These are phyloP conservation scores for Apophysomyces ossiformis DNA, from an alignment of 371 early-diverging fungal species.

Conservation along the genomic window DNA sequence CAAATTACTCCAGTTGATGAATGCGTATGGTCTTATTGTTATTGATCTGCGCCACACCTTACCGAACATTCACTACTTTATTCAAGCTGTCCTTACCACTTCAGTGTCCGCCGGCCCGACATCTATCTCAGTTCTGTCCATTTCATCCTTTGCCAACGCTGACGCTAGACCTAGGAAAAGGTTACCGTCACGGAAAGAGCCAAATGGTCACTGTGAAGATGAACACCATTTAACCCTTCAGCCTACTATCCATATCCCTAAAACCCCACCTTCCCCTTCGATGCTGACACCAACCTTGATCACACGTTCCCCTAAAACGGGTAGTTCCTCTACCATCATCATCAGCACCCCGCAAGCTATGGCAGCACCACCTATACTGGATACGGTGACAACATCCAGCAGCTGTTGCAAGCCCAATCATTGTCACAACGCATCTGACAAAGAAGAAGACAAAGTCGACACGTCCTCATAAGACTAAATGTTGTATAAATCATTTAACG, in stretches of 20 bases:
- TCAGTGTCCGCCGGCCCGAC: constrained; percentile 50
- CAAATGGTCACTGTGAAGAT: constrained; percentile 5
- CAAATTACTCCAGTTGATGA: constrained; percentile 61
- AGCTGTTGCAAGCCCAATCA: constrained; percentile 20
- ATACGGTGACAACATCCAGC: constrained; percentile 43
- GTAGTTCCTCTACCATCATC: constrained; percentile 28
- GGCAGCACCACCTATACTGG: constrained; percentile 42
- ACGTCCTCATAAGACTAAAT: neutral
- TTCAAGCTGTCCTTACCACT: constrained; percentile 64
- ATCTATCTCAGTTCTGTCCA: constrained; percentile 52
- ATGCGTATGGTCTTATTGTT: constrained; percentile 71
- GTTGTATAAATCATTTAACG: neutral
- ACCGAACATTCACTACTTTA: constrained; percentile 74
- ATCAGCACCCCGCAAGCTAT: constrained; percentile 36
- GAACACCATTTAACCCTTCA: constrained; percentile 27
- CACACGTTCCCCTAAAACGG: constrained; percentile 23
- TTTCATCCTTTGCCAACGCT: constrained; percentile 45
- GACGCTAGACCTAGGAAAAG: constrained; percentile 12
- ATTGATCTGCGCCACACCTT: constrained; percentile 80
- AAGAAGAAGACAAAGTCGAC: neutral
- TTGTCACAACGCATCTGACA: neutral
- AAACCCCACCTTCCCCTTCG: constrained; percentile 14
- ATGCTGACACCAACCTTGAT: constrained; percentile 2
- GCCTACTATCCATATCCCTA: constrained; percentile 22
- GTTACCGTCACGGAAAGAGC: constrained; percentile 15